These are phyloP conservation scores for Collariella sp. DNA, from an alignment of 495 filamentous ascomycete species.

Conservation along the genomic window DNA sequence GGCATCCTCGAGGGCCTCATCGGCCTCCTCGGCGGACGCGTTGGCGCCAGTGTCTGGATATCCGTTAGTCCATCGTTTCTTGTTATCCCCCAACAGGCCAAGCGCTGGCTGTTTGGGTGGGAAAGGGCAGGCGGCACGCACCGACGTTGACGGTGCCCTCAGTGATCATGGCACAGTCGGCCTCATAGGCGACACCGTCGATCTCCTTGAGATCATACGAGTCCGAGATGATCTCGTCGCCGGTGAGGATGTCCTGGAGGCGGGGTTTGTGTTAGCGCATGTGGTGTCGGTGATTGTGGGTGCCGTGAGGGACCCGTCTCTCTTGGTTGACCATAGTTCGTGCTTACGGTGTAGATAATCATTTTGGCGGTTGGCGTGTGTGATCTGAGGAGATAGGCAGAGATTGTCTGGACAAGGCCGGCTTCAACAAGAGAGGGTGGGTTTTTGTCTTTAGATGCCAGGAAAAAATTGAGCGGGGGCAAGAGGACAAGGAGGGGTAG, in stretches of 20 bases:
- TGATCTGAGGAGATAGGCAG: conserved; percentile 1
- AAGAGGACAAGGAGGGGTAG: conserved; percentile 23
- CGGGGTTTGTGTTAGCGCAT: conserved; percentile 15
- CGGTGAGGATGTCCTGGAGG: conserved; percentile 73
- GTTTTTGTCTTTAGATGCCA: not conserved
- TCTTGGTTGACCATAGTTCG: not conserved
- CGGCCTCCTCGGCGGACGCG: conserved; percentile 85
- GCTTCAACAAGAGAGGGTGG: not conserved
- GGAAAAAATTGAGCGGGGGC: conserved; percentile 16
- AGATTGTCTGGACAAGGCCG: conserved; percentile 15
- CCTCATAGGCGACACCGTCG: conserved; percentile 73
- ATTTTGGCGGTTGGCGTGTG: conserved; percentile 47
- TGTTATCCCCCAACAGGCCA: not conserved
- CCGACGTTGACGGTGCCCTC: conserved; percentile 64
- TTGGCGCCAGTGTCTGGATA: conserved; percentile 88
- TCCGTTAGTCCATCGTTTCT: not conserved
- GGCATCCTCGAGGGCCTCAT: conserved; percentile 61
- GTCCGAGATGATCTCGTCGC: conserved; percentile 93
- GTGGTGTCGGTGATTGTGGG: not conserved
- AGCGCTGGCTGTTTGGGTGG: no score
- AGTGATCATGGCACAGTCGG: conserved; percentile 81
- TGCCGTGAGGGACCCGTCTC: conserved; percentile 27
- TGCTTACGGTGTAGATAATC: conserved; percentile 85
- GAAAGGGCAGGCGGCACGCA: conserved; percentile 32
- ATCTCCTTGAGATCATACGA: conserved; percentile 71